Evolutionary conservation across 179 eudicot genomes (phyloP).

Genomic region (Silene vulgaris): DNA sequence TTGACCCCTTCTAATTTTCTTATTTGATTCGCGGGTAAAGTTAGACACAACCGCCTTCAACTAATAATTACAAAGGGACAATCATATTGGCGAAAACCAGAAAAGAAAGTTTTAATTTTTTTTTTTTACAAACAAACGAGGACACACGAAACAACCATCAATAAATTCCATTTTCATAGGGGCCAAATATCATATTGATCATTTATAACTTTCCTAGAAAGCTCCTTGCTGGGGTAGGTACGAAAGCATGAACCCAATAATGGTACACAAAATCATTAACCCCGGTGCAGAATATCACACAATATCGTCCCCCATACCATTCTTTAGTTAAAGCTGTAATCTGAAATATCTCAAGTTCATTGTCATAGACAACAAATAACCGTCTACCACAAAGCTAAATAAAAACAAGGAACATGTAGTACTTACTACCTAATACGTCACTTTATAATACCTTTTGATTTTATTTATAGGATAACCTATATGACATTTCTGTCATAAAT

Average conservation of each 20-base stretch:
- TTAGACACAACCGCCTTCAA: not conserved
- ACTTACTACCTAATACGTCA: not conserved
- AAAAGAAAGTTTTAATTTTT: not conserved
- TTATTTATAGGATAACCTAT: not conserved
- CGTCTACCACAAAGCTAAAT: not conserved
- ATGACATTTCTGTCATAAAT: not conserved
- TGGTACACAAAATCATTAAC: not conserved
- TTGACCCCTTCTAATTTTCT: not conserved
- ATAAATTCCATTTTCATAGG: not conserved
- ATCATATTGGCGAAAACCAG: not conserved
- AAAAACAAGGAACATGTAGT: not conserved
- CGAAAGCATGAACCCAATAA: not conserved
- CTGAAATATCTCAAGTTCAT: constrained; percentile 3
- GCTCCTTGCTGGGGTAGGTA: not conserved
- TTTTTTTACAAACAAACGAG: too few species aligned
- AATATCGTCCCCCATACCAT: not conserved
- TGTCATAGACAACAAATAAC: not conserved
- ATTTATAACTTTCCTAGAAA: constrained; percentile 8
- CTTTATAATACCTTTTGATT: not conserved
- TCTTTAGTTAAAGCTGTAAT: not conserved
- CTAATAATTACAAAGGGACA: not conserved
- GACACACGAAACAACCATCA: not conserved
- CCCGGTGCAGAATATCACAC: not conserved
- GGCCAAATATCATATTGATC: not conserved
- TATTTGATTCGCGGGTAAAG: not conserved